These are phyloP conservation scores for Staphylotrichum longicolle DNA, from an alignment of 495 filamentous ascomycete genomes.

Conservation along the genomic window DNA sequence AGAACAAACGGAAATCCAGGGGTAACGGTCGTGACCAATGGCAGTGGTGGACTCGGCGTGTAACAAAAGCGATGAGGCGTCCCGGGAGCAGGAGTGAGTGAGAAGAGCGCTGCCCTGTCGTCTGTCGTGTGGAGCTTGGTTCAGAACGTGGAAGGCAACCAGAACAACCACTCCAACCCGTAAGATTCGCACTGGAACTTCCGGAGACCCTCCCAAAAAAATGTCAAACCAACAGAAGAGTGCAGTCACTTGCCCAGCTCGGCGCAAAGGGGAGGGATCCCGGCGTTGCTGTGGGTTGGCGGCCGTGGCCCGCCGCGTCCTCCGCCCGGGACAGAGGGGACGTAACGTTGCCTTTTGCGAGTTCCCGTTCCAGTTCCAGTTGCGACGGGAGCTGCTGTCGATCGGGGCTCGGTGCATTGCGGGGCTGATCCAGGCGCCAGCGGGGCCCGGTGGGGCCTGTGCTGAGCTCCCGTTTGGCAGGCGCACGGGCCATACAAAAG, in stretches of 20 bases:
- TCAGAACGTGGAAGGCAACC: not conserved
- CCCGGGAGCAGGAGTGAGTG: too few relatives aligned
- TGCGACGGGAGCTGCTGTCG: constrained; percentile 10
- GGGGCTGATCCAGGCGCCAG: constrained; percentile 2
- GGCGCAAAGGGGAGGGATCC: constrained; percentile 3
- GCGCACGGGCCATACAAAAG: constrained; percentile 19
- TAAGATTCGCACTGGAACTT: too few relatives aligned
- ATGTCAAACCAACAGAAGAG: not conserved
- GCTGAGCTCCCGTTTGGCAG: not conserved
- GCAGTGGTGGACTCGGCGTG: constrained; percentile 1
- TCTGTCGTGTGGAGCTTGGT: too few relatives aligned
- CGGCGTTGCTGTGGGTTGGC: not conserved
- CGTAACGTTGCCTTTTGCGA: constrained; percentile 28
- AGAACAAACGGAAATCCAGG: constrained; percentile 10
- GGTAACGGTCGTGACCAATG: constrained; percentile 8
- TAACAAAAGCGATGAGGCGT: not conserved
- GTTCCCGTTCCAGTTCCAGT: constrained; percentile 12
- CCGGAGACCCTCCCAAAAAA: too few relatives aligned
- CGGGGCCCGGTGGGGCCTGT: not conserved
- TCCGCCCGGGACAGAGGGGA: constrained; percentile 15
- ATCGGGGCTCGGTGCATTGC: constrained; percentile 9
- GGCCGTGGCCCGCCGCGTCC: constrained; percentile 12
- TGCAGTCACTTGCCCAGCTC: not conserved
- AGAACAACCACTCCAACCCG: not conserved
- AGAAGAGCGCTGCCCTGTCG: too few relatives aligned